A percentile compares a stretch with the other conserved stretches of the same genome.
phyloP scores from a whole-genome alignment of 2,329 filamentous ascomycete species.

The Apiospora kogelbergensis region DNA sequence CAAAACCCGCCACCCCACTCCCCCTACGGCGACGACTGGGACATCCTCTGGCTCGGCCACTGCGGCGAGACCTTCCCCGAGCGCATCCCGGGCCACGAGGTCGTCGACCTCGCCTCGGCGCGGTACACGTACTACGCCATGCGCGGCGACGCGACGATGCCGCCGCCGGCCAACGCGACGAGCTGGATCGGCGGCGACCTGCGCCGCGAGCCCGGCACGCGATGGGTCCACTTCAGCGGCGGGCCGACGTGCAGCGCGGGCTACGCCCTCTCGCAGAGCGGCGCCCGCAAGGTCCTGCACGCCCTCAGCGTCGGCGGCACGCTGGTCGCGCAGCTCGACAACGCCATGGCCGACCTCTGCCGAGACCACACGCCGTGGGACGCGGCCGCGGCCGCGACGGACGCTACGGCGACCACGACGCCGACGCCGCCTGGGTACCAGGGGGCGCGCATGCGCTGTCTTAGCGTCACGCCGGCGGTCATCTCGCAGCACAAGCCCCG shows the following conservation, averaged over 20 bases:
- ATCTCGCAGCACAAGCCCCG: slow-evolving; percentile 18
- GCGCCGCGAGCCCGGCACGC: slow-evolving; percentile 9
- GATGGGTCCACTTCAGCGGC: slow-evolving; percentile 19
- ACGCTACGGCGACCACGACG: not conserved
- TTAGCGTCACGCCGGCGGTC: slow-evolving; percentile 16
- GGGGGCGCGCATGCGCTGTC: slow-evolving; percentile 16
- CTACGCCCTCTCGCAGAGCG: slow-evolving; percentile 15
- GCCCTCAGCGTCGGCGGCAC: slow-evolving; percentile 16
- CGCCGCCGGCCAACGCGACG: not conserved
- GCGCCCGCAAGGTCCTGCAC: slow-evolving; percentile 16
- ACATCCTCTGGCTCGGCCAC: slow-evolving; percentile 39
- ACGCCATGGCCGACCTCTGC: slow-evolving; percentile 16
- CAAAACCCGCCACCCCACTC: slow-evolving; percentile 8
- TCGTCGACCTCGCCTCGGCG: slow-evolving; percentile 11
- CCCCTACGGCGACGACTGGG: slow-evolving; percentile 30
- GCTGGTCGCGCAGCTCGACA: slow-evolving; percentile 17
- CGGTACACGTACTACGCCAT: slow-evolving; percentile 18
- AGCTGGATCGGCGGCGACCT: slow-evolving; percentile 17
- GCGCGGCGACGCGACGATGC: slow-evolving; percentile 14
- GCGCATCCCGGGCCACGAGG: slow-evolving; percentile 17
- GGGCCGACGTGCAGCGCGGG: slow-evolving; percentile 17
- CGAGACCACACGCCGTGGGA: slow-evolving; percentile 17
- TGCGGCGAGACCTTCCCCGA: slow-evolving; percentile 28
- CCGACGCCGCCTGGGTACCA: slow-evolving; percentile 13
- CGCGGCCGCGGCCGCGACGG: not conserved